phyloP scores from a whole-genome alignment of 73 alveolate genomes.

The Stentor roeselii region DNA sequence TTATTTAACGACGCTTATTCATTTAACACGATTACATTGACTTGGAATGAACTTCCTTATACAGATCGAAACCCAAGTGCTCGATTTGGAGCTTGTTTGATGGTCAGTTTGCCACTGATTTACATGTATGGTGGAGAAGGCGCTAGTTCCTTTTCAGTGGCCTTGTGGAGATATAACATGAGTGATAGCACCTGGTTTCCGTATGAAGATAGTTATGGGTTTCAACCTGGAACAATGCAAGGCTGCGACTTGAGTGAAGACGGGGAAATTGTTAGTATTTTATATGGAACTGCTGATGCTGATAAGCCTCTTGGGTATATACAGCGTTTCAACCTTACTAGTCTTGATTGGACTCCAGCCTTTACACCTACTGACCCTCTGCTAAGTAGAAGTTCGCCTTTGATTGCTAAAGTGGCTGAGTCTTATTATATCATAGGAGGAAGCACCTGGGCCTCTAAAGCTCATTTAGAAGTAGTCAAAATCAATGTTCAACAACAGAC shows the following conservation, averaged over 20 bases:
- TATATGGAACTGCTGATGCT: background rate
- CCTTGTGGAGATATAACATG: background rate
- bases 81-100: background rate
- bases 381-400: background rate
- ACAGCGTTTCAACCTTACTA: background rate
- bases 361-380: background rate
- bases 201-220: background rate
- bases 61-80: background rate
- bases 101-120: background rate
- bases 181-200: background rate
- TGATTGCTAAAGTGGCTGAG: background rate
- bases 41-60: background rate
- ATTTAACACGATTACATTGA: background rate
- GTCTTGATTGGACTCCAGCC: background rate
- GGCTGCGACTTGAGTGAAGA: background rate
- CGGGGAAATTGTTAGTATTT: background rate
- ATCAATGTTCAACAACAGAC: background rate
- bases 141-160: background rate
- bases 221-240: background rate
- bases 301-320: background rate
- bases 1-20: background rate
- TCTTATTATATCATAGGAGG: background rate
- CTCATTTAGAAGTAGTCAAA: background rate
- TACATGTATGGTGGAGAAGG: constrained; percentile 3
- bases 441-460: background rate